Evolutionary conservation across 1,284 basidiomycete genomes (phyloP).

Genomic region (Volvariella surrecta): DNA sequence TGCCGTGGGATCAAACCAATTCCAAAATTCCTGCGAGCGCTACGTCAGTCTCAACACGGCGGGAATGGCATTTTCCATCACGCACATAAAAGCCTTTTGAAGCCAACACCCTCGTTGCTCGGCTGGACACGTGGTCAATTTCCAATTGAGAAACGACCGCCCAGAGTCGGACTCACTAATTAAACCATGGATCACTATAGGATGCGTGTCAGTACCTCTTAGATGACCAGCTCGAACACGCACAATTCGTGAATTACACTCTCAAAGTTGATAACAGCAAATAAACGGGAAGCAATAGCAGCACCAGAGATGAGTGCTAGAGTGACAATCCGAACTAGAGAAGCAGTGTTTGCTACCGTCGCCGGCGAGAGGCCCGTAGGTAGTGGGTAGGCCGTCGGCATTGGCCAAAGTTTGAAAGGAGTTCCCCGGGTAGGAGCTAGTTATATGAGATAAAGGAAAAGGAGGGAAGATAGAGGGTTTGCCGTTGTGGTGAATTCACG

Average conservation of each 20-base stretch:
- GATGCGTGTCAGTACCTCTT: not conserved
- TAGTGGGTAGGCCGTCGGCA: constrained; percentile 61
- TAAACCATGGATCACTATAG: constrained; percentile 92
- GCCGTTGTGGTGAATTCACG: too few relatives aligned
- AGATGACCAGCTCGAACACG: constrained; percentile 23
- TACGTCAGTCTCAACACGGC: constrained; percentile 12
- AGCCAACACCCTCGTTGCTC: constrained; percentile 84
- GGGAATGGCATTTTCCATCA: constrained; percentile 10
- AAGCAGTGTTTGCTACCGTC: constrained; percentile 75
- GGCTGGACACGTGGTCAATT: constrained; percentile 39
- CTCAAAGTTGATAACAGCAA: constrained; percentile 97
- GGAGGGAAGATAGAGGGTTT: too few relatives aligned
- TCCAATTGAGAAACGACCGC: constrained; percentile 10
- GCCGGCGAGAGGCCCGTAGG: constrained; percentile 60
- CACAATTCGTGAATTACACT: constrained; percentile 99
- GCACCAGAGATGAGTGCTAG: constrained; percentile 86
- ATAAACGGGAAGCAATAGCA: constrained; percentile 92
- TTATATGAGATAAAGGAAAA: too few relatives aligned
- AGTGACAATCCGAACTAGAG: constrained; percentile 80
- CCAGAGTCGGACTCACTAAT: constrained; percentile 58
- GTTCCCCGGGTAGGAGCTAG: not conserved
- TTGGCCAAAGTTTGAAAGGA: constrained; percentile 24
- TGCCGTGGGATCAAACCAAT: constrained; percentile 99
- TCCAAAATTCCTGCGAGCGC: constrained; percentile 85
- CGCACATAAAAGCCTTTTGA: constrained; percentile 91